Conservation (phyloP, 257 asterid species). For the Plectranthus barbatus region DNA sequence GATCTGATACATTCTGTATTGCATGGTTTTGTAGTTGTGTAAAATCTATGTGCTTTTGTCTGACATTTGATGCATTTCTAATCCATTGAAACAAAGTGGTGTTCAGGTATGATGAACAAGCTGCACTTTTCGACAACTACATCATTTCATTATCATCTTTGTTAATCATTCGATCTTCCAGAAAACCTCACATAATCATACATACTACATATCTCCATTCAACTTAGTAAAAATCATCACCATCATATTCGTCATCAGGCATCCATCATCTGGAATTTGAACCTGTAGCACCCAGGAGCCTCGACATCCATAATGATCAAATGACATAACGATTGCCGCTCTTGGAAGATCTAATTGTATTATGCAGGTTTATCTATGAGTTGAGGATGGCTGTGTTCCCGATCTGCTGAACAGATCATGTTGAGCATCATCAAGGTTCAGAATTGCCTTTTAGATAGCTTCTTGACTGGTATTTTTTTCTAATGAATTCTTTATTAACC, state of each 20-base stretch:
- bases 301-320: neutral
- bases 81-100: too few species aligned
- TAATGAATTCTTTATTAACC: neutral
- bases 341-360: slow-evolving; percentile 3
- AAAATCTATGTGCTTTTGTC: slow-evolving; percentile 5
- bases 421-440: slow-evolving; percentile 10
- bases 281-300: slow-evolving; percentile 5
- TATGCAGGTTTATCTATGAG: slow-evolving; percentile 22
- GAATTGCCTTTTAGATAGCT: neutral
- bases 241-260: slow-evolving; percentile 17
- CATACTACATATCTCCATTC: neutral
- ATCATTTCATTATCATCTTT: slow-evolving; percentile 20
- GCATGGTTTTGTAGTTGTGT: slow-evolving; percentile 24
- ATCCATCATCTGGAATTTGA: slow-evolving; percentile 14
- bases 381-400: slow-evolving; percentile 2
- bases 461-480: neutral
- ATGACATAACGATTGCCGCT: neutral
- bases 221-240: slow-evolving; percentile 4
- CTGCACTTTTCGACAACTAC: neutral
- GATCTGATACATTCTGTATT: slow-evolving; percentile 10
- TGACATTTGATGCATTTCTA: neutral
- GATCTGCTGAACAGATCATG: neutral
- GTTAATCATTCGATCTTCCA: slow-evolving; percentile 10
- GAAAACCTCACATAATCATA: neutral
- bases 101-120: neutral